A percentile compares a stretch with the other conserved stretches of the same genome.
Conservation (phyloP, 768 basidiomycete genomes). For the Tricholoma furcatifolium region DNA sequence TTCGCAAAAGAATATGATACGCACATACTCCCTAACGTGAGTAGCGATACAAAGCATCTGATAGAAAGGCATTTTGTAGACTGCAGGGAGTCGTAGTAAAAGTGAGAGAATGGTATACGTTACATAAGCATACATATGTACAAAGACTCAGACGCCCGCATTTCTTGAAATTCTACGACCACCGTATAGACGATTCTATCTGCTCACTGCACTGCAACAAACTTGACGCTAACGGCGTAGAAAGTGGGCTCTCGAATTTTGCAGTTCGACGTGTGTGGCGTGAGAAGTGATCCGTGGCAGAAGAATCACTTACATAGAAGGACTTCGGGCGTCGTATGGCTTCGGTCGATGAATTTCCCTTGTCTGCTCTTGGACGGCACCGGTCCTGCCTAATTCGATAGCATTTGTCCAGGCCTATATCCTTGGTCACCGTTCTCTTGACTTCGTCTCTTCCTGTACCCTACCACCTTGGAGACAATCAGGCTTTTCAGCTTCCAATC, state of each 20-base stretch:
- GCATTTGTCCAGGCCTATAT: conserved; percentile 6
- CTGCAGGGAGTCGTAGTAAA: not conserved
- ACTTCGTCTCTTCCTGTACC: conserved; percentile 6
- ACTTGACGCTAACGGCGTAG: not conserved
- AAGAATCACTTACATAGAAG: conserved; percentile 11
- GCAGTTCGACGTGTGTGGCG: conserved; percentile 11
- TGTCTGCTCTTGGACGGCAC: conserved; percentile 24
- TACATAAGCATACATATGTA: too few species aligned
- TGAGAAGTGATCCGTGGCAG: conserved; percentile 13
- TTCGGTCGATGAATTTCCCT: conserved; percentile 25
- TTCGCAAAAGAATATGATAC: conserved; percentile 21
- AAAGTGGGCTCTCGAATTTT: not conserved
- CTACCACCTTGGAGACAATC: conserved; percentile 1
- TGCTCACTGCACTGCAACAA: not conserved
- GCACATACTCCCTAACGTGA: conserved; percentile 72
- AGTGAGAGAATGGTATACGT: too few species aligned
- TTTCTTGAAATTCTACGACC: not conserved
- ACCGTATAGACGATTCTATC: conserved; percentile 1
- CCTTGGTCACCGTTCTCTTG: conserved; percentile 10
- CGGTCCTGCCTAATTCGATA: conserved; percentile 10
- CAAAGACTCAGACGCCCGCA: not conserved
- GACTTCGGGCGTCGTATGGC: not conserved
- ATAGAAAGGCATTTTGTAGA: conserved; percentile 75
- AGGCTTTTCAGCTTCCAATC: conserved; percentile 12
- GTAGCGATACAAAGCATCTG: conserved; percentile 82